Conservation (phyloP, 192 early-diverging fungal genomes). For the Borealophlyctis nickersoniae region DNA sequence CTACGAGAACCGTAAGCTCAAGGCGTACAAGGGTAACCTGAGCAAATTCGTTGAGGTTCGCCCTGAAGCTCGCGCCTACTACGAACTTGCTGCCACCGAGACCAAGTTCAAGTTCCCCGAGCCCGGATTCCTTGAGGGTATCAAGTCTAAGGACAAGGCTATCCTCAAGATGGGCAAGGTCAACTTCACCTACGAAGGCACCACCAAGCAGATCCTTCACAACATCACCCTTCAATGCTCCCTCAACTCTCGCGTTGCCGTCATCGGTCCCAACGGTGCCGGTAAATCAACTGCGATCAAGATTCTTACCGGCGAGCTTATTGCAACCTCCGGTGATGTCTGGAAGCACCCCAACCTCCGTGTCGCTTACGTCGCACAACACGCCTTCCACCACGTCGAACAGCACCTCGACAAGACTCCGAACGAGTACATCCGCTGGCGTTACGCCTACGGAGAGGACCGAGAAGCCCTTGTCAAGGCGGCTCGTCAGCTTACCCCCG, state of each 20-base stretch:
- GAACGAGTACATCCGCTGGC: conserved; percentile 82
- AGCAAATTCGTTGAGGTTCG: conserved; percentile 74
- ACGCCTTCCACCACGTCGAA: conserved; percentile 85
- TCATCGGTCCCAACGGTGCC: conserved; percentile 80
- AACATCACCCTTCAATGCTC: conserved; percentile 66
- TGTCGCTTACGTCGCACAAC: conserved; percentile 83
- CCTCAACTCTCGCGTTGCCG: conserved; percentile 75
- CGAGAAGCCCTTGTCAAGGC: conserved; percentile 71
- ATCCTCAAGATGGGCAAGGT: conserved; percentile 72
- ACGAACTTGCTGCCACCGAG: conserved; percentile 60
- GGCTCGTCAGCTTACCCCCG: conserved; percentile 60
- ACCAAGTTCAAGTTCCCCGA: conserved; percentile 73
- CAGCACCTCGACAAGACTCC: conserved; percentile 80
- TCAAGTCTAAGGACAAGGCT: conserved; percentile 76
- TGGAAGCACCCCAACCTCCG: conserved; percentile 82
- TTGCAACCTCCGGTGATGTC: conserved; percentile 64
- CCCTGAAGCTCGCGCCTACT: conserved; percentile 76
- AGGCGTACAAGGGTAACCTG: conserved; percentile 75
- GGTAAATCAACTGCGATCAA: conserved; percentile 87
- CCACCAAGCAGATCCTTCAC: conserved; percentile 53
- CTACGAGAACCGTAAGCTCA: conserved; percentile 79
- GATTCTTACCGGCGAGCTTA: conserved; percentile 70
- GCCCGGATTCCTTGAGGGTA: conserved; percentile 71
- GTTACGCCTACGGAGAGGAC: conserved; percentile 76
- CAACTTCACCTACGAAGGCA: conserved; percentile 75